Base-by-base conservation (phyloP, 768 basidiomycete species). In the Lactifluus pinguis region DNA sequence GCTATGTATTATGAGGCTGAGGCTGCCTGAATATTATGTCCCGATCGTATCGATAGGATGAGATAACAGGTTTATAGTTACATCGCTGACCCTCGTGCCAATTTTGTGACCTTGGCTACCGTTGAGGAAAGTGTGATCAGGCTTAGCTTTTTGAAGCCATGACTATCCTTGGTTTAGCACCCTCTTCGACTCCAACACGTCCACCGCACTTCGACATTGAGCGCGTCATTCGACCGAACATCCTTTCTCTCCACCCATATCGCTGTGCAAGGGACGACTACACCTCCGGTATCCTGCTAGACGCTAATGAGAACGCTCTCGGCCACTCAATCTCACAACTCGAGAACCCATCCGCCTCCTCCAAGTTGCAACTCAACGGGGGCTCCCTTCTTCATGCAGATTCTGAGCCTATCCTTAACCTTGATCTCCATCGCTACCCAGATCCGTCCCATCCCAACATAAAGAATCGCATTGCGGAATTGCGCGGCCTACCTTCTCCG, bases 181-280 rank as follows among this genome's bases (percentile, higher is more conserved):
- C 77, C 0, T 76, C 80, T 9, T 65, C 68, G 1, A 66, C 69
- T 15, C 74, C 80, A 9, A 68, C 74, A 17, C 77, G 79, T 41
- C 92, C 95, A 0, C 71, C 83, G 2, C 95, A 97, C 73, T 98
- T 97, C 69, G 77, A 84, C 67, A 85, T 98, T 60, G 85, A 90
- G 73, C 73, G 76, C 38, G 87, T 90, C 57, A 89, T 98, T 66
- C 81, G 95, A n/a, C 87, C 92, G 2, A 99, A 98, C 69, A 95
- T 99, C 68, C 87, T 97, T 51, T 76, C 90, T 0, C 77, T 99
- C 14, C 84, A 86, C 51, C 97, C 97, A 0, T 98, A 99, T 73
- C 85, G 95, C 34, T 98, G 94, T 68, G 97, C 97, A 0, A 80
- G 97, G 50, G 95, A 99, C 69, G 95, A 99, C 75, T 99, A 97